Conservation (phyloP, 139 green algal genomes). For the Chlamydomonas schloesseri region DNA sequence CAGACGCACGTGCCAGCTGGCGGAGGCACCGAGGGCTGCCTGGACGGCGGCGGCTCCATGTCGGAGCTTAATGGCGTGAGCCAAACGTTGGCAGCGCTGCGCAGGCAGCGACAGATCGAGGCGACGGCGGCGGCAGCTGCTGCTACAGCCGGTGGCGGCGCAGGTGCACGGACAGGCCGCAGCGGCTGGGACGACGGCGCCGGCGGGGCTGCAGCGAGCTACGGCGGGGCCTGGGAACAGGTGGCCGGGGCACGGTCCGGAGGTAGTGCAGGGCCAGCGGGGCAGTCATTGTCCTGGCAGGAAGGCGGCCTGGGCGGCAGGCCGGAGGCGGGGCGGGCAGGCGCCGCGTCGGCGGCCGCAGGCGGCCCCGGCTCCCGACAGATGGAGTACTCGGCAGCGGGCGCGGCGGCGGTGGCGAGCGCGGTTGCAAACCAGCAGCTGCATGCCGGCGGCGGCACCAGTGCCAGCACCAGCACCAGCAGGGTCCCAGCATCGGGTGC, state of each 20-base stretch:
- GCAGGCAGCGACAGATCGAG: not conserved
- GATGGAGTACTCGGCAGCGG: not conserved
- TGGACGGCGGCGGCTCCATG: not conserved
- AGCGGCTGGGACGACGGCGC: no score
- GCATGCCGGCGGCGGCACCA: no score
- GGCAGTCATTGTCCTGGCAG: not conserved
- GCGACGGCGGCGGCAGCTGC: not conserved
- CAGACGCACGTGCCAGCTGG: not conserved
- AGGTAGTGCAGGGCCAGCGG: no score
- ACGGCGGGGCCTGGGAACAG: no score
- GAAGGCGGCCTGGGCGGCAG: not conserved
- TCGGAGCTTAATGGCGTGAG: constrained; percentile 19
- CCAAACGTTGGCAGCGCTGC: constrained; percentile 15
- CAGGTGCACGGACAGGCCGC: not conserved
- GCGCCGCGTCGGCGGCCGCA: not conserved
- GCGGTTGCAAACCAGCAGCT: constrained; percentile 5
- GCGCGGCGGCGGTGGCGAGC: constrained; percentile 8
- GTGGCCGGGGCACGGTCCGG: no score
- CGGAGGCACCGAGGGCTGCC: not conserved
- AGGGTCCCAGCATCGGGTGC: not conserved
- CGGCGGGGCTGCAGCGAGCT: no score
- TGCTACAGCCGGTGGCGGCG: not conserved
- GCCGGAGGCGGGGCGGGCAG: not conserved
- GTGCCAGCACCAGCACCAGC: not conserved
- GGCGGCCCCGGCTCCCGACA: not conserved